Conservation (phyloP, 2,329 filamentous ascomycete species). For the Mariannaea elegans region DNA sequence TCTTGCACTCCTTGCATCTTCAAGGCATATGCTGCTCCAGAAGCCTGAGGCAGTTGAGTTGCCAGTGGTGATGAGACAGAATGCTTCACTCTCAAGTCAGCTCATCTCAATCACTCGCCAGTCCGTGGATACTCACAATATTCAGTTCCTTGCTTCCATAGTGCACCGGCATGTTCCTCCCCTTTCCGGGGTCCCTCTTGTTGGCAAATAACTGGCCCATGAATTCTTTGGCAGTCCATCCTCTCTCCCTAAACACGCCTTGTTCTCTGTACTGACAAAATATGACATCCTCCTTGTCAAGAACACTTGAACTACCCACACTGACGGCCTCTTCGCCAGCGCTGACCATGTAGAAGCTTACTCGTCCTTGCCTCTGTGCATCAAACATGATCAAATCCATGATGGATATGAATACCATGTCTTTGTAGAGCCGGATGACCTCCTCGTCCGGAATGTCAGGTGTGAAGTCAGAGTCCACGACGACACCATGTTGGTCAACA, state of each 20-base stretch:
- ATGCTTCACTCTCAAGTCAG: constrained; percentile 60
- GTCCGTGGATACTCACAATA: constrained; percentile 65
- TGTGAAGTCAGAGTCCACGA: constrained; percentile 77
- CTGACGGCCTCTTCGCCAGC: constrained; percentile 95
- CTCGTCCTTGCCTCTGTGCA: constrained; percentile 90
- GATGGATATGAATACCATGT: constrained; percentile 76
- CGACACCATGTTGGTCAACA: constrained; percentile 85
- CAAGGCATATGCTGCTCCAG: constrained; percentile 86
- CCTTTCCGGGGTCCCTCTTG: constrained; percentile 78
- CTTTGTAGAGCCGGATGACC: constrained; percentile 67
- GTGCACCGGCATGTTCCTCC: constrained; percentile 97
- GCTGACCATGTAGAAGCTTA: constrained; percentile 98
- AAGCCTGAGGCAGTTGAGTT: constrained; percentile 88
- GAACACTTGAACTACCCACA: constrained; percentile 84
- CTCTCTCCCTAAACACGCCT: constrained; percentile 88
- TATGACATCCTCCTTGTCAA: constrained; percentile 86
- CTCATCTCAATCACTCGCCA: background rate
- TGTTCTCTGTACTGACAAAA: constrained; percentile 96
- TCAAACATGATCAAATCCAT: constrained; percentile 99
- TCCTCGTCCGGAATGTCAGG: constrained; percentile 74
- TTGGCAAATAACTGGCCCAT: constrained; percentile 97
- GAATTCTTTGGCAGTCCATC: constrained; percentile 86
- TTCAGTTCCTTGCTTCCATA: constrained; percentile 87
- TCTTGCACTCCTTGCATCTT: constrained; percentile 82
- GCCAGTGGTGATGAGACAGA: constrained; percentile 85